A percentile compares a stretch with the other conserved stretches of the same genome.
Conservation (phyloP, 2,329 filamentous ascomycete species). For the Penicillium hesseltinei region DNA sequence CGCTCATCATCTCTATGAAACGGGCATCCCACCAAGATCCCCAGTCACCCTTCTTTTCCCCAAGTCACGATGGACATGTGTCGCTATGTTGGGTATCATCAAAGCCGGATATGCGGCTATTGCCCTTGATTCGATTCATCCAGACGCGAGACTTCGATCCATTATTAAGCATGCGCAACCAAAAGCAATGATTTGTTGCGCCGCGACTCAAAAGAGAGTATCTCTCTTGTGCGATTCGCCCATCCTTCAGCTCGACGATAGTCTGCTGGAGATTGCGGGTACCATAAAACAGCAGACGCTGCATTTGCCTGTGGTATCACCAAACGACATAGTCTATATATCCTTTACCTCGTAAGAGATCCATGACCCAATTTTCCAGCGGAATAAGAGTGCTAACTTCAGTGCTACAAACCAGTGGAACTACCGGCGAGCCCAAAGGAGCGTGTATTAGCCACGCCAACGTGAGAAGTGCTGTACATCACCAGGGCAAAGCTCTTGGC, state of each 20-base stretch:
- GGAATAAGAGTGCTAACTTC: neutral
- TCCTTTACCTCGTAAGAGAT: neutral
- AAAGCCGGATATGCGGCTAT: neutral
- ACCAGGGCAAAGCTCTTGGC: neutral
- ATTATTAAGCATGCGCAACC: neutral
- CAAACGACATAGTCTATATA: neutral
- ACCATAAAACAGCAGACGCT: neutral
- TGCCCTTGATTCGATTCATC: neutral
- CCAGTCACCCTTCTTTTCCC: neutral
- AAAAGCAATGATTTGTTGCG: neutral
- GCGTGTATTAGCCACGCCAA: neutral
- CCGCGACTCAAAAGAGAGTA: neutral
- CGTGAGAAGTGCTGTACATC: neutral
- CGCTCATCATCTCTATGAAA: neutral
- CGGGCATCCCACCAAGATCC: neutral
- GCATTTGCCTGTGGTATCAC: neutral
- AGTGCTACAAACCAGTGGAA: neutral
- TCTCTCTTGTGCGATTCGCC: neutral
- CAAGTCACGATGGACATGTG: neutral
- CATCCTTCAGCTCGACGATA: neutral
- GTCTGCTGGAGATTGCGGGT: neutral
- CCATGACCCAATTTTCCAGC: too few relatives aligned
- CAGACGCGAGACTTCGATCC: neutral
- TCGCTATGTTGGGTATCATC: neutral
- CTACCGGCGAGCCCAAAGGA: neutral